Percentiles rank a stretch among this genome's conserved stretches.
phyloP scores from a whole-genome alignment of 805 yeast genomes.

The Starmerella vaccinii region DNA sequence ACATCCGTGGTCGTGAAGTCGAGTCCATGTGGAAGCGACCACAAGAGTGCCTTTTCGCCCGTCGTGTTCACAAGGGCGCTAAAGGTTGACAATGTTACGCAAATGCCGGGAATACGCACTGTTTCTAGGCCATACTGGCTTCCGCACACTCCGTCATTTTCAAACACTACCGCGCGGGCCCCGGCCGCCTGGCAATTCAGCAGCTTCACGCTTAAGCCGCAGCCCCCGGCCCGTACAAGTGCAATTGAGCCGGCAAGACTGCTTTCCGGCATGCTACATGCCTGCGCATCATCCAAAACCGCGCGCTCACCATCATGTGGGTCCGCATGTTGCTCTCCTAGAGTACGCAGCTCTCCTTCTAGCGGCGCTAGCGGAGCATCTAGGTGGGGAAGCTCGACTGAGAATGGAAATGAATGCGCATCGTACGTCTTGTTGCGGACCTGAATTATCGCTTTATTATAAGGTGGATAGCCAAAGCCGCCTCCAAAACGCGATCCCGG shows the following conservation, averaged over 20 bases:
- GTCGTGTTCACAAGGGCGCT: constrained; percentile 20
- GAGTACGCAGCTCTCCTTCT: not conserved
- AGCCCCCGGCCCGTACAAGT: constrained; percentile 40
- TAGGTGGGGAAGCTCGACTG: constrained; percentile 1
- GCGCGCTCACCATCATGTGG: not conserved
- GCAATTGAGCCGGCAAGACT: constrained; percentile 25
- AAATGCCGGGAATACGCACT: constrained; percentile 41
- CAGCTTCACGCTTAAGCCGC: constrained; percentile 47
- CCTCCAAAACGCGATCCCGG: constrained; percentile 2
- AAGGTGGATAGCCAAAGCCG: not conserved
- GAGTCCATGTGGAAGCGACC: constrained; percentile 13
- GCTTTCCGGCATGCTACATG: constrained; percentile 19
- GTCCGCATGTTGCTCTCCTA: not conserved
- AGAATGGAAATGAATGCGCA: not conserved
- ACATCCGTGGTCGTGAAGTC: constrained; percentile 31
- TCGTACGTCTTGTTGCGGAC: not conserved
- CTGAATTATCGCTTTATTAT: not conserved
- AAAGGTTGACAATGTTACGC: constrained; percentile 41
- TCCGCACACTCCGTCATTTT: constrained; percentile 37
- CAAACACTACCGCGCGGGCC: constrained; percentile 47
- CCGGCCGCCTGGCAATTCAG: constrained; percentile 36
- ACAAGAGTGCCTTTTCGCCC: constrained; percentile 12
- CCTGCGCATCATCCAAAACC: not conserved
- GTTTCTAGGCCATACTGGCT: constrained; percentile 20
- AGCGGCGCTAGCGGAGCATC: not conserved